phyloP scores from a whole-genome alignment of 768 basidiomycete species.

The Termitomyces sp. region DNA sequence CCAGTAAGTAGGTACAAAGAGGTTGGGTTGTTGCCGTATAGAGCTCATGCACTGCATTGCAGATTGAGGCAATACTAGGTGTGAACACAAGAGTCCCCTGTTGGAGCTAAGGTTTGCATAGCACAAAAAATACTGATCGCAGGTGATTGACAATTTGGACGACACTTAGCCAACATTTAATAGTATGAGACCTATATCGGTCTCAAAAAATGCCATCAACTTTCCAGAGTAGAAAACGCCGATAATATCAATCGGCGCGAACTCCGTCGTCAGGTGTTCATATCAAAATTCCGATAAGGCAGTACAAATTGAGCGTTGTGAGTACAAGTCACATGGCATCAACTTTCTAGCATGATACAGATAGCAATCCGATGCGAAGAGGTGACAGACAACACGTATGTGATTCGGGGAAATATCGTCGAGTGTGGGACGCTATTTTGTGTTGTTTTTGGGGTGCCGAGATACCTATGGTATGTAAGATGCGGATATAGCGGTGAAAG shows the following conservation, averaged over 20 bases:
- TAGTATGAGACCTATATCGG: not conserved
- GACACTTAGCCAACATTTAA: not conserved
- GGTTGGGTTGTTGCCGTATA: not conserved
- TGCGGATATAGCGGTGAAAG: not conserved
- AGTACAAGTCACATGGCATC: not conserved
- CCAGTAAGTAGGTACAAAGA: not conserved
- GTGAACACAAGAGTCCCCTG: not conserved
- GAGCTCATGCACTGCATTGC: not conserved
- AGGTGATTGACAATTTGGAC: not conserved
- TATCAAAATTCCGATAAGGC: not conserved
- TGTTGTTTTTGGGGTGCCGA: not conserved
- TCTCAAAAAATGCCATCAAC: not conserved
- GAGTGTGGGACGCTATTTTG: not conserved
- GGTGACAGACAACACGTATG: too few relatives aligned
- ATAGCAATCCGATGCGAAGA: not conserved
- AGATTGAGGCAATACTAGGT: not conserved
- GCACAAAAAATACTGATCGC: too few relatives aligned
- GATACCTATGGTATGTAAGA: conserved; percentile 1
- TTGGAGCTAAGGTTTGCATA: not conserved
- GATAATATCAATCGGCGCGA: not conserved
- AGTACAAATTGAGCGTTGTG: not conserved
- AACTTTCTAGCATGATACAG: not conserved
- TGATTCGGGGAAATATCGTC: not conserved
- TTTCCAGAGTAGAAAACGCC: too few relatives aligned
- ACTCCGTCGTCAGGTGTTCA: conserved; percentile 1